Percentiles rank a stretch among this genome's conserved stretches.
These are phyloP conservation scores for Alliaria petiolata DNA, from an alignment of 345 rosid genomes.

Conservation along the genomic window DNA sequence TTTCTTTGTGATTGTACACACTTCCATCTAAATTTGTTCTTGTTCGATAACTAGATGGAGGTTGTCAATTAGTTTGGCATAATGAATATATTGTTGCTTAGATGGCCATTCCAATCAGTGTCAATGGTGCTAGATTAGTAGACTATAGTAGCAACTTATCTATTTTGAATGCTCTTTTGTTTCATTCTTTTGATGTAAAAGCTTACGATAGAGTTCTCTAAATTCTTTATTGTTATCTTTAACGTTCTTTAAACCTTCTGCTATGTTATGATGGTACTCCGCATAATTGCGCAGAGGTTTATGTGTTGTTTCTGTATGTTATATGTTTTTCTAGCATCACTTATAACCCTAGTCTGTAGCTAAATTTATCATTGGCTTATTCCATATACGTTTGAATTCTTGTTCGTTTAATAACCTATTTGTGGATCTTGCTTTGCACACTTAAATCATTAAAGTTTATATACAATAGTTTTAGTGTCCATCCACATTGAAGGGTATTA, in stretches of 20 bases:
- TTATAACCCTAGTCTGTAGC: not conserved
- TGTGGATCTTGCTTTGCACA: constrained; percentile 12
- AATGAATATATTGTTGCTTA: constrained; percentile 10
- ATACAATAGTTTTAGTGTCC: not conserved
- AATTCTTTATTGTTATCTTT: not conserved
- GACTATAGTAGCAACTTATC: constrained; percentile 8
- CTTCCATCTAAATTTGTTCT: constrained; percentile 7
- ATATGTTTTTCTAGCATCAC: constrained; percentile 1
- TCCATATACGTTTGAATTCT: not conserved
- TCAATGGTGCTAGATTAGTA: constrained; percentile 3
- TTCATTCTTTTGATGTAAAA: constrained; percentile 8
- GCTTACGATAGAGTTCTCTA: not conserved
- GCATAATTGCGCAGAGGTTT: not conserved
- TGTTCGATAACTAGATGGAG: constrained; percentile 22
- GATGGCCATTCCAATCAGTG: constrained; percentile 5
- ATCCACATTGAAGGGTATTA: not conserved
- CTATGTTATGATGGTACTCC: constrained; percentile 15
- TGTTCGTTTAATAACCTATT: not conserved
- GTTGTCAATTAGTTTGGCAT: constrained; percentile 20
- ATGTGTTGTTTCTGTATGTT: not conserved
- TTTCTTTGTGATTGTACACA: not conserved
- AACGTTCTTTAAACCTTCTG: not conserved
- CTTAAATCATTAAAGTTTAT: not conserved
- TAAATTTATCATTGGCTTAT: constrained; percentile 1
- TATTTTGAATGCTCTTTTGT: constrained; percentile 2